Conservation (phyloP, 495 filamentous ascomycete genomes). For the Mytilinidion resinicola region DNA sequence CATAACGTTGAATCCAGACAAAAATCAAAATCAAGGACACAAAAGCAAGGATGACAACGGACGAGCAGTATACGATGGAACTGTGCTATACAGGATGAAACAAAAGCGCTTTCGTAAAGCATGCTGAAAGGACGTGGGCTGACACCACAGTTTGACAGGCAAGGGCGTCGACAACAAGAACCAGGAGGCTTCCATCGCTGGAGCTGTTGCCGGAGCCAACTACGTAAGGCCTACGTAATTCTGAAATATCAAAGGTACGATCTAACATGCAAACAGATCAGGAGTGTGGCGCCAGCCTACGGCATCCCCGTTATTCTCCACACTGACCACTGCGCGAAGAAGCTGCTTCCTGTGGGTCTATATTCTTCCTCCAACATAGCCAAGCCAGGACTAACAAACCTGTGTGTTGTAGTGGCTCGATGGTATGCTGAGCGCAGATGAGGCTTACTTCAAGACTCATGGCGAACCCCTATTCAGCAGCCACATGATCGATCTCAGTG, state of each 20-base stretch:
- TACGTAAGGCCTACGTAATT: slow-evolving; percentile 40
- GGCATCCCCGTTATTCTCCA: slow-evolving; percentile 76
- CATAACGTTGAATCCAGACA: too few species aligned
- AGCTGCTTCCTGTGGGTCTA: slow-evolving; percentile 31
- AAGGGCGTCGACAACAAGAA: slow-evolving; percentile 74
- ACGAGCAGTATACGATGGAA: not conserved
- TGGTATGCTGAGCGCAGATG: slow-evolving; percentile 87
- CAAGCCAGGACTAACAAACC: not conserved
- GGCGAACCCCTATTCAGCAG: slow-evolving; percentile 88
- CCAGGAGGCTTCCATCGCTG: slow-evolving; percentile 82
- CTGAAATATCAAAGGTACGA: not conserved
- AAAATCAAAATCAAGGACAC: too few species aligned
- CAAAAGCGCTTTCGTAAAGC: not conserved
- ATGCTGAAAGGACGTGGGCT: not conserved
- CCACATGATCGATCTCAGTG: slow-evolving; percentile 96
- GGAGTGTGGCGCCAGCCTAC: slow-evolving; percentile 78
- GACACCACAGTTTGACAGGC: not conserved
- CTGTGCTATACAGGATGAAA: not conserved
- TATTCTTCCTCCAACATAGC: not conserved
- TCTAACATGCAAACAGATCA: slow-evolving; percentile 45
- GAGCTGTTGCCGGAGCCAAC: slow-evolving; percentile 81
- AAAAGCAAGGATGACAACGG: too few species aligned
- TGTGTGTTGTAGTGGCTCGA: slow-evolving; percentile 61
- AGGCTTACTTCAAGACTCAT: slow-evolving; percentile 83
- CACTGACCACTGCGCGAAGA: slow-evolving; percentile 59